Conservation (phyloP, 164 flowering plant genomes). For the Platanus orientalis region DNA sequence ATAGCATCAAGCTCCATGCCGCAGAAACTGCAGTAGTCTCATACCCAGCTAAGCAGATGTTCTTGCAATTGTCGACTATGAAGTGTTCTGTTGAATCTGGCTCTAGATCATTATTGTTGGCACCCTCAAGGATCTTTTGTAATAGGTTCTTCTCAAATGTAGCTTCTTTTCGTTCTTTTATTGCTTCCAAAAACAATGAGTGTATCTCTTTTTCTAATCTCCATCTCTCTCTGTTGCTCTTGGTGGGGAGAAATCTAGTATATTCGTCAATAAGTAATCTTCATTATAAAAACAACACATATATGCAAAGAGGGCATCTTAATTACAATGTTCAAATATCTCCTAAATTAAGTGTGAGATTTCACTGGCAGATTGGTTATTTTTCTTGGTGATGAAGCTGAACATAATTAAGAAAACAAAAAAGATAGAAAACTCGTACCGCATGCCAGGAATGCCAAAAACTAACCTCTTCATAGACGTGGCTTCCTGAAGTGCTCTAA, state of each 20-base stretch:
- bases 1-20: background rate
- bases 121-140: too few relatives aligned
- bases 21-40: conserved; percentile 1
- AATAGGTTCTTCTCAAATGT: too few relatives aligned
- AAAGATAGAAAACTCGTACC: background rate
- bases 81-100: background rate
- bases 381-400: too few relatives aligned
- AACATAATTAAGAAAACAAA: background rate
- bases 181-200: background rate
- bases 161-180: background rate
- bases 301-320: too few relatives aligned
- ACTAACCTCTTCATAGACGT: background rate
- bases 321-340: too few relatives aligned
- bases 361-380: too few relatives aligned
- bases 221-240: conserved; percentile 1
- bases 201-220: background rate
- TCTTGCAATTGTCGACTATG: conserved; percentile 7
- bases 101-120: too few relatives aligned
- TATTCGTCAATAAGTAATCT: too few relatives aligned
- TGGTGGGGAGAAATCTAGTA: conserved; percentile 5
- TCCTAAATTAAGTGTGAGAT: too few relatives aligned
- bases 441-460: background rate
- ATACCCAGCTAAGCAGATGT: background rate
- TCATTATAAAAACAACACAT: too few relatives aligned
- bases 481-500: background rate